Percentiles rank a stretch among this genome's conserved stretches.
phyloP scores from a whole-genome alignment of 106 monocot genomes.

The Agapanthus africanus region DNA sequence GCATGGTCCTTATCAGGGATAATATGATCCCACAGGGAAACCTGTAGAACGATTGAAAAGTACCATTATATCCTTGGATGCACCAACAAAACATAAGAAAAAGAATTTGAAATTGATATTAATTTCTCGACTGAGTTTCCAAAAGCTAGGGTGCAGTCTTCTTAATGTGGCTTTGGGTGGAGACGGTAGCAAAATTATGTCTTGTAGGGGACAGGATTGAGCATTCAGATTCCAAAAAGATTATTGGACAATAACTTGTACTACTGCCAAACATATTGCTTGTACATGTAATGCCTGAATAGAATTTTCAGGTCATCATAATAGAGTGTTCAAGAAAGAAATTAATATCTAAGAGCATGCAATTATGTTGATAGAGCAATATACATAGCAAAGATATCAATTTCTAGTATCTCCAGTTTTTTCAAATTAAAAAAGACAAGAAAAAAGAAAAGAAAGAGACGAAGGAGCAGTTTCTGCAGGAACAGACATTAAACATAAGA shows the following conservation, averaged over 20 bases:
- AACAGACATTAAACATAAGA: too few relatives aligned
- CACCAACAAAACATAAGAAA: not conserved
- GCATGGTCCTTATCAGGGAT: slow-evolving; percentile 8
- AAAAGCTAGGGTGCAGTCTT: not conserved
- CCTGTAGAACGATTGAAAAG: not conserved
- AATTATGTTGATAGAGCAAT: not conserved
- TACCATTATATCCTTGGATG: not conserved
- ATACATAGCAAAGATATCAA: not conserved
- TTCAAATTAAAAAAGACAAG: not conserved
- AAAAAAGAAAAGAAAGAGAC: too few relatives aligned
- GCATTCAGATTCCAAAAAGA: not conserved
- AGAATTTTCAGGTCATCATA: not conserved
- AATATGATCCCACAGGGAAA: slow-evolving; percentile 10
- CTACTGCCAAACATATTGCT: not conserved
- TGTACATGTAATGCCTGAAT: not conserved
- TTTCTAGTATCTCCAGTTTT: not conserved
- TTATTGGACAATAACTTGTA: not conserved
- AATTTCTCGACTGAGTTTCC: not conserved
- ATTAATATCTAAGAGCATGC: not conserved
- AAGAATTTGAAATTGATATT: not conserved
- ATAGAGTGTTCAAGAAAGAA: not conserved
- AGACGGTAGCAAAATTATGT: not conserved
- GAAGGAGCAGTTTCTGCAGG: too few relatives aligned
- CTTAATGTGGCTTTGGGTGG: not conserved
- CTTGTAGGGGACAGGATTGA: not conserved